Evolutionary conservation across 2,329 filamentous ascomycete genomes (phyloP).

Genomic region (Ceratocystis papillata): DNA sequence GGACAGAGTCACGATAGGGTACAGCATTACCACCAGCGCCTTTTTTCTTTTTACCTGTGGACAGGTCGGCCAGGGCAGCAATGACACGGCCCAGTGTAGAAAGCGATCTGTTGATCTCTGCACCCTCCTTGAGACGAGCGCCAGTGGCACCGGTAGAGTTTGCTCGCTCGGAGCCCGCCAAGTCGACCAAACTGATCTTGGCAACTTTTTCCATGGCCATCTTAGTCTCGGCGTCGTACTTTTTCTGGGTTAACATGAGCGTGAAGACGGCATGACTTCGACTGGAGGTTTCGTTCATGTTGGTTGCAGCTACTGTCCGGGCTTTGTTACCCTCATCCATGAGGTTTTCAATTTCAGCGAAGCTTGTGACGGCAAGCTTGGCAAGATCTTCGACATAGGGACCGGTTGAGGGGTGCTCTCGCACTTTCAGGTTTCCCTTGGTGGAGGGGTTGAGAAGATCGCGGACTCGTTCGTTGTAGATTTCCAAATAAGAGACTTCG

Average conservation of each 20-base stretch:
- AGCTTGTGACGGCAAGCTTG: constrained; percentile 85
- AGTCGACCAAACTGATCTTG: constrained; percentile 94
- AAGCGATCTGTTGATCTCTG: constrained; percentile 93
- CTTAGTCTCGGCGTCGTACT: constrained; percentile 79
- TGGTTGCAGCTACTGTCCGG: constrained; percentile 91
- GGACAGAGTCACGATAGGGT: constrained; percentile 89
- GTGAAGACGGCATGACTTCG: constrained; percentile 98
- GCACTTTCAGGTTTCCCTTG: constrained; percentile 91
- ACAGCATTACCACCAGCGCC: constrained; percentile 59
- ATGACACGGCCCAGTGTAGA: constrained; percentile 97
- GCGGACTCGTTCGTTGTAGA: constrained; percentile 95
- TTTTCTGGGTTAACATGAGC: constrained; percentile 86
- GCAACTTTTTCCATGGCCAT: constrained; percentile 98
- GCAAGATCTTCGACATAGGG: constrained; percentile 97
- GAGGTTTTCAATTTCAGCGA: constrained; percentile 88
- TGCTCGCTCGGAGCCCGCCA: constrained; percentile 93
- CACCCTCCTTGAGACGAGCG: constrained; percentile 89
- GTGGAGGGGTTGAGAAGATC: constrained; percentile 91
- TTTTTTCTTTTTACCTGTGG: constrained; percentile 72
- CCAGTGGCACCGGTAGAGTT: constrained; percentile 95
- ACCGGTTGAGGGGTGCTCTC: constrained; percentile 93
- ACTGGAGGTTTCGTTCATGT: constrained; percentile 99
- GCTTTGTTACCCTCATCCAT: constrained; percentile 99
- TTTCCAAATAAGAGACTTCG: constrained; percentile 96
- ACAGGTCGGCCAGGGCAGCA: constrained; percentile 83